phyloP scores from a whole-genome alignment of 73 alveolate species.

The Effrenium voratum region DNA sequence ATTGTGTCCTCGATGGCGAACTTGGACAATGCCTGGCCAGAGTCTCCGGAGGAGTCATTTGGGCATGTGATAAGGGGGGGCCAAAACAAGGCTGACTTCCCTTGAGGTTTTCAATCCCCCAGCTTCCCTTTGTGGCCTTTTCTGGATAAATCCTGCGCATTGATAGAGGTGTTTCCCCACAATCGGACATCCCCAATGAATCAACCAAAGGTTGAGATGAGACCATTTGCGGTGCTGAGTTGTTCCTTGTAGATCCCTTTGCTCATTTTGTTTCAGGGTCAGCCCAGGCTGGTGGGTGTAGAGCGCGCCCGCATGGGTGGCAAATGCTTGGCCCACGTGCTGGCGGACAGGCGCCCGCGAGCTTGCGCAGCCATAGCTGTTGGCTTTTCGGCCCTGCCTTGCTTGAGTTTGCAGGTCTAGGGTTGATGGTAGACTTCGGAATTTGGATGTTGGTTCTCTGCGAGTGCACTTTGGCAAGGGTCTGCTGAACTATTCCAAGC shows the following conservation, averaged over 20 bases:
- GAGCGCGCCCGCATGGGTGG: conserved; percentile 92
- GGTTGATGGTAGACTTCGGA: neutral
- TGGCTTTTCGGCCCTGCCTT: neutral
- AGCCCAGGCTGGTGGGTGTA: conserved; percentile 86
- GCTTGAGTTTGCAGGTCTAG: neutral
- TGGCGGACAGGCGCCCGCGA: conserved; percentile 68
- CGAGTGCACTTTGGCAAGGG: too few species aligned
- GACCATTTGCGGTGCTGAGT: neutral
- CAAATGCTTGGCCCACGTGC: conserved; percentile 87
- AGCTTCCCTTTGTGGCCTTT: neutral
- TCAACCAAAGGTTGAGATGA: too few species aligned
- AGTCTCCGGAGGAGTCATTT: neutral
- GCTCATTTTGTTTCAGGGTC: neutral
- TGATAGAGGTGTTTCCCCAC: neutral
- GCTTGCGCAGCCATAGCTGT: neutral
- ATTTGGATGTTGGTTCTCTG: too few species aligned
- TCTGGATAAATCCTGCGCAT: neutral
- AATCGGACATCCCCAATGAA: too few species aligned
- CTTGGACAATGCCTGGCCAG: conserved; percentile 81
- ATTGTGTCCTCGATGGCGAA: conserved; percentile 82
- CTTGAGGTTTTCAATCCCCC: neutral
- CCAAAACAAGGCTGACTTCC: neutral
- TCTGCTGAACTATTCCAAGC: too few species aligned
- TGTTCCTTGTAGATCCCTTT: neutral
- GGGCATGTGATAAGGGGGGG: too few species aligned